These are phyloP conservation scores for Salicornia ramosissima DNA, from an alignment of 148 eudicot species.

Conservation along the genomic window DNA sequence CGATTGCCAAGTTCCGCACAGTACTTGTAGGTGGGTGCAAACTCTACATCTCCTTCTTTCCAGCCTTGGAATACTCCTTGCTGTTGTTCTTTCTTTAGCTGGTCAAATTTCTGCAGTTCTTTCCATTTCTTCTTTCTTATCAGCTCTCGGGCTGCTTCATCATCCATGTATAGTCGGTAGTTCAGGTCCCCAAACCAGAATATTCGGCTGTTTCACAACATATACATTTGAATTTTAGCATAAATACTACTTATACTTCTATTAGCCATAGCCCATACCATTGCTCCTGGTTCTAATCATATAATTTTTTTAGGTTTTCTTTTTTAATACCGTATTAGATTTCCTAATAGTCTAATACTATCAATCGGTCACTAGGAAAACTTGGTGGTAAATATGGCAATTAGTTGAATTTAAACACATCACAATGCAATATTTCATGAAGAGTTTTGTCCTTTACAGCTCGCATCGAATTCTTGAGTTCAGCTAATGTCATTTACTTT, in stretches of 20 bases:
- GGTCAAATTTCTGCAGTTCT: conserved; percentile 44
- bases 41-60: conserved; percentile 65
- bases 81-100: conserved; percentile 59
- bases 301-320: no score
- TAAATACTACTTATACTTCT: background rate
- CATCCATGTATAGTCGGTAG: conserved; percentile 59
- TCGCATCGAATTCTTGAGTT: background rate
- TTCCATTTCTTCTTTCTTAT: conserved; percentile 69
- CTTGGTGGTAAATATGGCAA: background rate
- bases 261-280: no score
- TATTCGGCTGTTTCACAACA: conserved; percentile 36
- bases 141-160: conserved; percentile 46
- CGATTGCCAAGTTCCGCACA: conserved; percentile 47
- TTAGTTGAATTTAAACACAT: background rate
- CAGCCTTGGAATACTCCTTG: conserved; percentile 63
- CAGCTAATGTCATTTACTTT: background rate
- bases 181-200: conserved; percentile 91
- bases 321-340: background rate
- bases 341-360: background rate
- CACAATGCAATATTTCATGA: background rate
- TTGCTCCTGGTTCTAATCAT: background rate
- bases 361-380: background rate
- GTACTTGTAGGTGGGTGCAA: conserved; percentile 72
- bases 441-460: background rate
- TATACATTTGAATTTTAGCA: background rate